These are phyloP conservation scores for Chaetomium tenue DNA, from an alignment of 495 filamentous ascomycete genomes.

Conservation along the genomic window DNA sequence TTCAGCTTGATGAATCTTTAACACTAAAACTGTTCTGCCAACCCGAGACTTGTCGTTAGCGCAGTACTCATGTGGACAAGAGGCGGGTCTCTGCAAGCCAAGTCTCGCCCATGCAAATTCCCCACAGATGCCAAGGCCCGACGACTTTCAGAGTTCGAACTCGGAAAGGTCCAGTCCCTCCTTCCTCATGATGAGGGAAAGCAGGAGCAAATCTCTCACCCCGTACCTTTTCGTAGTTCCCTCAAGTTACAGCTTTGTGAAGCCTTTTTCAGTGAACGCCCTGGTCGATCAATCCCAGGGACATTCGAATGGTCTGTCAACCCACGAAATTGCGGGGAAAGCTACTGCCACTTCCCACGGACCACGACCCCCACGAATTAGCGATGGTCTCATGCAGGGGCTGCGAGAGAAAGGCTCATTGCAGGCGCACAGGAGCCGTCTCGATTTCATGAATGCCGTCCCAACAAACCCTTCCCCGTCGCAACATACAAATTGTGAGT, in stretches of 20 bases:
- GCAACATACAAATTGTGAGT: background rate
- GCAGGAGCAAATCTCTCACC: too few species aligned
- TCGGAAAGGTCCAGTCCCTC: too few species aligned
- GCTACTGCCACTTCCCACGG: background rate
- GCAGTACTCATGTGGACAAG: background rate
- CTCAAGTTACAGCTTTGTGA: too few species aligned
- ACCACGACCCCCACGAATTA: background rate
- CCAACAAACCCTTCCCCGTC: background rate
- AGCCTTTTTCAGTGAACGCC: too few species aligned
- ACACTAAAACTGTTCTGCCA: background rate
- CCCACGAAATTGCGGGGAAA: constrained; percentile 1
- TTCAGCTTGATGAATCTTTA: too few species aligned
- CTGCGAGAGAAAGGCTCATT: constrained; percentile 3
- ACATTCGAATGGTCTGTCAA: background rate
- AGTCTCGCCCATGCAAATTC: background rate
- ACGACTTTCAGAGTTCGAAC: too few species aligned
- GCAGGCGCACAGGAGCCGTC: background rate
- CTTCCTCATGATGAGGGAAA: too few species aligned
- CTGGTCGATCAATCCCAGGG: background rate
- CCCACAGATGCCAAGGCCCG: background rate
- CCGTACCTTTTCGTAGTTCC: too few species aligned
- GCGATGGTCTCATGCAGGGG: constrained; percentile 13
- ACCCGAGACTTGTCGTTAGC: background rate
- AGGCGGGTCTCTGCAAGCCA: constrained; percentile 7
- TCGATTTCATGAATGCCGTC: background rate